These are phyloP conservation scores for Lathyrus oleraceus DNA, from an alignment of 306 rosid species.

Conservation along the genomic window DNA sequence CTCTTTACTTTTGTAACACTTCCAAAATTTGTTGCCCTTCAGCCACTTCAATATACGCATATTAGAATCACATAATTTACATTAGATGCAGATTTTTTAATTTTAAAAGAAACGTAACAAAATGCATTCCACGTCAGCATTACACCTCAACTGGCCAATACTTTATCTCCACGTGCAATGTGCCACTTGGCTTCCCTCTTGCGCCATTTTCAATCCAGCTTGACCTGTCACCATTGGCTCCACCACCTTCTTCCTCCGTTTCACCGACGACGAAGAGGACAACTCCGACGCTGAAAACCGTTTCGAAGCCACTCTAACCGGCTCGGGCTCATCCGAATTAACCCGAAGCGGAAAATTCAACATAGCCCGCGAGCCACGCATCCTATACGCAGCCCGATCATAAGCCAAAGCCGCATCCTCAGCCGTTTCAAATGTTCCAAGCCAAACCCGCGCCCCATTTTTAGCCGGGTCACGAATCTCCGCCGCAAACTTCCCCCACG, in stretches of 20 bases:
- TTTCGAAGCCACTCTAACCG: constrained; percentile 69
- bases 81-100: too few relatives aligned
- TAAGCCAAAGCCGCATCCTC: constrained; percentile 96
- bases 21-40: too few relatives aligned
- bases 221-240: constrained; percentile 32
- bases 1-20: too few relatives aligned
- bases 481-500: constrained; percentile 98
- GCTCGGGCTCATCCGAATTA: constrained; percentile 90
- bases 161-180: constrained; percentile 28
- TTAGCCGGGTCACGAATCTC: constrained; percentile 95
- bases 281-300: constrained; percentile 44
- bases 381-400: constrained; percentile 84
- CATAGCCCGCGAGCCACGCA: constrained; percentile 85
- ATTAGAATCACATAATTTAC: too few relatives aligned
- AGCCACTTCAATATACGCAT: too few relatives aligned
- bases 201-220: constrained; percentile 29
- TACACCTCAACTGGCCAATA: constrained; percentile 33
- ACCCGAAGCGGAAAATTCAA: constrained; percentile 84
- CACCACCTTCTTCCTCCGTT: constrained; percentile 55
- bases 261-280: constrained; percentile 39
- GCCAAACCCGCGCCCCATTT: constrained; percentile 95
- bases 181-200: constrained; percentile 42
- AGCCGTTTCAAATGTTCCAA: constrained; percentile 88
- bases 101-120: too few relatives aligned
- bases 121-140: constrained; percentile 31